Evolutionary conservation across 768 basidiomycete genomes (phyloP), one percentile per base, ranked within the genome.

Genomic region (Naganishia friedmannii): DNA sequence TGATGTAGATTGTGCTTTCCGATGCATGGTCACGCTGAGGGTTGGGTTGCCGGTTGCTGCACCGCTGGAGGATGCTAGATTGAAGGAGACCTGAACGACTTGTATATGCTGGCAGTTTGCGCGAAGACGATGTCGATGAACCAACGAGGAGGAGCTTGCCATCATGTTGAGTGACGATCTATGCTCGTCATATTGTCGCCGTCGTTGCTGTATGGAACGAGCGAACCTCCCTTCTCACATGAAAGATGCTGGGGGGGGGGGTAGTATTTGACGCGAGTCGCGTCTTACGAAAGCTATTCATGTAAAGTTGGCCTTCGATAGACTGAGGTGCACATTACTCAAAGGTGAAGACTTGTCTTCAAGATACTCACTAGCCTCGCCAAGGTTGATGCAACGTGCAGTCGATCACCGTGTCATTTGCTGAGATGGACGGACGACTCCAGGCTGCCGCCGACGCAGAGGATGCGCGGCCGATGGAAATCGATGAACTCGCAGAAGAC

Each of bases 1-100:
- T 45, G 60, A 63, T 37, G 60, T 63, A 6, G 60, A 63, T 45
- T 63, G 60, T 13, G 60, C 46, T 45, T 63, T 63, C 26, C 60
- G 26, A 29, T 63, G 60, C 60, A 63, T 63, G 23, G 26, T 63
- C n/a, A 6, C 42, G 26, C 8, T n/a, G n/a, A 3, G 21, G n/a
- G 9, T 8, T 12, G n/a, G 9, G 48, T 7, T 51, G n/a, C 3
- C 13, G 7, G 3, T 51, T 21, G n/a, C 48, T 42, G 7, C 42
- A 15, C 42, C 42, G 42, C 15, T 13, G 42, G 15, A 13, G 7
- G 15, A 42, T 37, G 34, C 34, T 37, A 37, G 12, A 12, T 12
- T 37, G 6, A 5, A 4, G 34, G 4, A 37, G 12, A 37, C 34
- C 34, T 37, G 34, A 37, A 4, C 34, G 12, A 37, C 6, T 37